Percentiles rank a stretch among this genome's conserved stretches.
phyloP scores from a whole-genome alignment of 1,284 basidiomycete species.

The Microbotryum silenes-acaulis region DNA sequence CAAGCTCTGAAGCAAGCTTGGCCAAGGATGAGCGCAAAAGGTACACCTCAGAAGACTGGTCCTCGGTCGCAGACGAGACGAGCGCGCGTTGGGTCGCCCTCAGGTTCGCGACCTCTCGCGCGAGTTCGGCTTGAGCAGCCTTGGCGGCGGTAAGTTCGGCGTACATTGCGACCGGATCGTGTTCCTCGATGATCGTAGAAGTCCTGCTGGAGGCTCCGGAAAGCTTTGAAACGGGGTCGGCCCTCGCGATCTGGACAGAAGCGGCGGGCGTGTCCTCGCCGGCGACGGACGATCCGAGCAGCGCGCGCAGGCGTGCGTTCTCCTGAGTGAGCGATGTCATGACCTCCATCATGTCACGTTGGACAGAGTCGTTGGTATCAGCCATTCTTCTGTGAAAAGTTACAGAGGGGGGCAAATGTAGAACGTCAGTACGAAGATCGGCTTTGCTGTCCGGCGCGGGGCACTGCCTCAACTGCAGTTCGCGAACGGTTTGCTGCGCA shows the following conservation, averaged over 20 bases:
- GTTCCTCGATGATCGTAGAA: conserved; percentile 21
- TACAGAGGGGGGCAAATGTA: no score
- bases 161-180: conserved; percentile 8
- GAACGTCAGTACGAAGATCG: no score
- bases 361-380: no score
- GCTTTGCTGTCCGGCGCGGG: no score
- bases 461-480: neutral
- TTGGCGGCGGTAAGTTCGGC: conserved; percentile 20
- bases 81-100: neutral
- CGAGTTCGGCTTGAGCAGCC: conserved; percentile 10
- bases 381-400: no score
- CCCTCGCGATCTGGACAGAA: neutral
- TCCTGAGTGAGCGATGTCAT: conserved; percentile 12
- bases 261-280: neutral
- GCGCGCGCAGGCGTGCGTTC: conserved; percentile 23
- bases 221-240: neutral
- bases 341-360: neutral
- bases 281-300: conserved; percentile 8
- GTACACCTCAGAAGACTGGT: conserved; percentile 14
- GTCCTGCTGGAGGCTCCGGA: neutral
- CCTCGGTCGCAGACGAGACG: conserved; percentile 5
- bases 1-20: conserved; percentile 56
- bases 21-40: conserved; percentile 44
- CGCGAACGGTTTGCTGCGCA: conserved; percentile 2
- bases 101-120: conserved; percentile 10